Evolutionary conservation across 2,329 filamentous ascomycete species (phyloP), one percentile per base, ranked within the genome.

Genomic region (Diaporthe ilicicola): DNA sequence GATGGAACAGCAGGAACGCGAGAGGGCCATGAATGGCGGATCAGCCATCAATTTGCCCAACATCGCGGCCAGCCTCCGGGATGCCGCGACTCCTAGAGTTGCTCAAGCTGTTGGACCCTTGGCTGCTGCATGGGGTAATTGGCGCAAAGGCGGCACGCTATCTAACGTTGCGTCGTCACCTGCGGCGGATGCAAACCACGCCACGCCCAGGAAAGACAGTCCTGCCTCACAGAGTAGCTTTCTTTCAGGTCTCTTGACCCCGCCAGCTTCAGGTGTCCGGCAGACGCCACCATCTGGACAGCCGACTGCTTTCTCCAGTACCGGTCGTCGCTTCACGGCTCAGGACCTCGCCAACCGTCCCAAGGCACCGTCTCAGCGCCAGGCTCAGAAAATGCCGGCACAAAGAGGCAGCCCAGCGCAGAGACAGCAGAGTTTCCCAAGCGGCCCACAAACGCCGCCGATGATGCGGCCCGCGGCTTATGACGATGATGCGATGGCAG

Each of bases 1-100:
- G 79, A 99, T 99, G 96, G 95, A 99, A 81, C 93, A 97, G 79
- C 94, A 97, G 79, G 95, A 98, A 82, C 93, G 94, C 65, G 95
- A 98, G 81, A 89, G 96, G 72, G 91, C 94, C 0, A 88, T 93
- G 82, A 91, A 92, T 67, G 91, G 91, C 59, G 89, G 89, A 17
- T 92, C 90, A 9, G 85, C 89, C 34, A 86, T 91, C 72, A 89
- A 86, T 67, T 85, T 96, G 75, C 93, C 93, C 5, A 93, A 93
- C 50, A 88, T 97, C 51, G 92, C 94, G 1, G 92, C 92, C 56
- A 89, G 93, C 39, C 91, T 95, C 56, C 90, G 89, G 74, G 90
- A 95, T 74, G 92, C 93, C 13, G 90, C 92, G 6, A 93, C 94
- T 2, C 95, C 95, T 4, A 91, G 94, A 39, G 92, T 97, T 19